Evolutionary conservation across 2,329 filamentous ascomycete genomes (phyloP), one percentile per base, ranked within the genome.

Genomic region (Furcasterigmium furcatum): DNA sequence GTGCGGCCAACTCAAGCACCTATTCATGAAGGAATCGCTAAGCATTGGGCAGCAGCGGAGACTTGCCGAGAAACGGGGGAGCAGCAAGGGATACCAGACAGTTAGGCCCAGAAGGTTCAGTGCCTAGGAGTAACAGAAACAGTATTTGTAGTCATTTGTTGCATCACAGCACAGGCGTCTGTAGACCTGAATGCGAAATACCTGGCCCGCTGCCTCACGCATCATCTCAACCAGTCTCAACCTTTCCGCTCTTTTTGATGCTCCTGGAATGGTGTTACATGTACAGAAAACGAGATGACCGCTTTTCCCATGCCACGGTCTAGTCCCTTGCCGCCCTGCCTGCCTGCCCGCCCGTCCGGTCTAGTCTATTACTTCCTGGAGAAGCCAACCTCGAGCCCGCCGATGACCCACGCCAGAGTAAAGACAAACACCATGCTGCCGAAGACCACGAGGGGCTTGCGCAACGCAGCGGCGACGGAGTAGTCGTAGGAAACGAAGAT

Each of bases 401-500:
- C 87, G 48, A 96, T 65, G 4, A 83, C 70, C 84, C 87, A 96
- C 5, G 80, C 78, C 2, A 83, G 76, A 34, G 82, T 74, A 66
- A 95, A 96, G 12, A 95, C 69, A n/a, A 77, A 72, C 53, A 95
- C 62, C 51, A 87, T 69, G 56, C 87, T 90, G 25, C 73, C 72
- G 53, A 94, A 89, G 49, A 97, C 80, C 20, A 92, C 82, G 18
- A 95, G 55, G 1, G 94, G 94, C 73, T 99, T 99, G 59, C 91
- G 83, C 57, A 96, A 79, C 32, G 80, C 82, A 22, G 88, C 86
- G 3, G 77, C 62, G 54, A 86, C 76, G 2, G 91, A 81, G 61
- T 94, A 89, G 52, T 96, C 88, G 66, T 99, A 99, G 2, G 87
- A 86, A 44, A 97, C 87, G 56, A 96, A 73, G 19, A 97, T 67